Evolutionary conservation across 305 asterid genomes (phyloP).

Genomic region (Salvia sclarea): DNA sequence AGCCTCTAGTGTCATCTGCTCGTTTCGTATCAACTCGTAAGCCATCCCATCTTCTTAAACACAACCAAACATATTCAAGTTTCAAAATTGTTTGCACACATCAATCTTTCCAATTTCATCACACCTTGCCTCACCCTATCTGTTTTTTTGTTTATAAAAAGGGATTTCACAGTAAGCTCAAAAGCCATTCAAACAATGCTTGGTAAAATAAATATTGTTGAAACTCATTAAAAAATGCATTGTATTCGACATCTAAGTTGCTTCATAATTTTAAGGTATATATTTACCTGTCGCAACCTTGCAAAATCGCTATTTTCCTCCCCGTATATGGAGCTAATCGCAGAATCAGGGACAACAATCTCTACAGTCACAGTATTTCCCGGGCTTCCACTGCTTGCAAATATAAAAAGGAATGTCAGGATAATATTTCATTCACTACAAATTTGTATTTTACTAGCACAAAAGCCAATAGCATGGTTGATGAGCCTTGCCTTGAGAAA

Average conservation of each 20-base stretch:
- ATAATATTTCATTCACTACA: not conserved
- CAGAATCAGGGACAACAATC: slow-evolving; percentile 54
- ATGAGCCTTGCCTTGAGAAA: not conserved
- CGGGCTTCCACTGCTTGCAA: slow-evolving; percentile 48
- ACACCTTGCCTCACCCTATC: too few relatives aligned
- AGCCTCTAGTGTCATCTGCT: too few relatives aligned
- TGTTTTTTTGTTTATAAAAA: too few relatives aligned
- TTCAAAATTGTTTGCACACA: too few relatives aligned
- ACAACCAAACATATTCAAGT: not conserved
- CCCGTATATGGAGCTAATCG: slow-evolving; percentile 54
- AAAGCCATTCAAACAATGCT: not conserved
- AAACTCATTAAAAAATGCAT: not conserved
- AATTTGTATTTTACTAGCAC: not conserved
- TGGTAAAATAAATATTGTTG: not conserved
- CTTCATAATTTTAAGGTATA: slow-evolving; percentile 1
- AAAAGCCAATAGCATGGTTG: not conserved
- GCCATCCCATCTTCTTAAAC: not conserved
- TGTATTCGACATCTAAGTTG: not conserved
- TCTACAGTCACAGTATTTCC: slow-evolving; percentile 57
- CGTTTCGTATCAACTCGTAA: too few relatives aligned
- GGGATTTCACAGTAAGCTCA: too few relatives aligned
- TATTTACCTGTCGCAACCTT: slow-evolving; percentile 63
- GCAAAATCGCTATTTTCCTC: slow-evolving; percentile 60
- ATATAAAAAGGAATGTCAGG: slow-evolving; percentile 5
- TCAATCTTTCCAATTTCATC: not conserved